Evolutionary conservation across 1,284 basidiomycete genomes (phyloP).

Genomic region (Kwoniella shivajii): DNA sequence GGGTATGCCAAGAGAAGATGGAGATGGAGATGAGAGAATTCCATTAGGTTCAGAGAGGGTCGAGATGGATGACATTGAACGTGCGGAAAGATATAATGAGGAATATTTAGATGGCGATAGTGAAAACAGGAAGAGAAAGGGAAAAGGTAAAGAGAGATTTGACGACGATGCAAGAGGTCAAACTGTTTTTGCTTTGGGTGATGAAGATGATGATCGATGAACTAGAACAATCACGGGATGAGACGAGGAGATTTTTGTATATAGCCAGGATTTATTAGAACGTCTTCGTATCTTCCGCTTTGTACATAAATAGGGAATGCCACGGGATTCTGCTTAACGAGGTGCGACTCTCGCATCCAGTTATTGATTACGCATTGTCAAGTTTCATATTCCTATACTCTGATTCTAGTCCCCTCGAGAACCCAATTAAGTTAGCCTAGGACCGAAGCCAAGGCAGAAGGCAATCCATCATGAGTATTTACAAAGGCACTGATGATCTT

Average conservation of each 20-base stretch:
- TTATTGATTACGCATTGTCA: too few relatives aligned
- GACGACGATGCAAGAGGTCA: conserved; percentile 26
- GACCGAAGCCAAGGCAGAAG: too few relatives aligned
- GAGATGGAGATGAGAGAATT: conserved; percentile 60
- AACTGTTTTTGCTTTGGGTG: conserved; percentile 58
- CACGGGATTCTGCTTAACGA: too few relatives aligned
- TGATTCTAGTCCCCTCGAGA: too few relatives aligned
- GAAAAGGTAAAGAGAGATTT: conserved; percentile 20
- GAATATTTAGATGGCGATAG: conserved; percentile 31
- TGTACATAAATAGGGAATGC: too few relatives aligned
- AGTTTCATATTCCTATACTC: too few relatives aligned
- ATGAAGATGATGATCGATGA: conserved; percentile 49
- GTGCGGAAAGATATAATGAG: conserved; percentile 51
- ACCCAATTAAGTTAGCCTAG: too few relatives aligned
- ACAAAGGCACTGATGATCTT: too few relatives aligned
- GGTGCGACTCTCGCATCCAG: too few relatives aligned
- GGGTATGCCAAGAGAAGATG: conserved; percentile 21
- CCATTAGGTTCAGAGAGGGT: conserved; percentile 58
- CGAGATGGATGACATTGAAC: conserved; percentile 45
- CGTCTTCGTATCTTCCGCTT: not conserved
- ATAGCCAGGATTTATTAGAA: not conserved
- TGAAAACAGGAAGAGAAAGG: conserved; percentile 19
- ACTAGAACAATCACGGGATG: not conserved
- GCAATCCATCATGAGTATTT: too few relatives aligned
- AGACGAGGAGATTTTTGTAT: not conserved